phyloP scores from a whole-genome alignment of 2,329 filamentous ascomycete genomes.

The Nothomitra cinnamomea region DNA sequence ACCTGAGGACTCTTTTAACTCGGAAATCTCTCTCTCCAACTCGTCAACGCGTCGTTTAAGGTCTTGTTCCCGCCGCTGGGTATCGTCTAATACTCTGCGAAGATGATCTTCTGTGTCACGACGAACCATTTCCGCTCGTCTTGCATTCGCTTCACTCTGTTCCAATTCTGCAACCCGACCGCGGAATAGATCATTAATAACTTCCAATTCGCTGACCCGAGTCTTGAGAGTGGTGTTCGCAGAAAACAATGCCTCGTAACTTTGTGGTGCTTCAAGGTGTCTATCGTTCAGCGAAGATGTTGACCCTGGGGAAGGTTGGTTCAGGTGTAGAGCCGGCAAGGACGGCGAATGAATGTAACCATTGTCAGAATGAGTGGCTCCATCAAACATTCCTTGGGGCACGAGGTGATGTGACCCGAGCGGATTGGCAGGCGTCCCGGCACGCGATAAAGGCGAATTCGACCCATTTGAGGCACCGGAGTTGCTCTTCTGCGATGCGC shows the following conservation, averaged over 20 bases:
- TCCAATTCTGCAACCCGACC: slow-evolving; percentile 61
- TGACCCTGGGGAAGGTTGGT: slow-evolving; percentile 20
- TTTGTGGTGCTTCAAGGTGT: slow-evolving; percentile 52
- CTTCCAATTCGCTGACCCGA: slow-evolving; percentile 81
- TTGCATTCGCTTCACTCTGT: slow-evolving; percentile 52
- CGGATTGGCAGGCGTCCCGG: slow-evolving; percentile 59
- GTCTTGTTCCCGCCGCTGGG: slow-evolving; percentile 61
- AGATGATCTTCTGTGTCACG: slow-evolving; percentile 37
- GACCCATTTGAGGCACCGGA: slow-evolving; percentile 59
- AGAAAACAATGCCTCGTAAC: slow-evolving; percentile 62
- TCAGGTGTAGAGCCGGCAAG: slow-evolving; percentile 25
- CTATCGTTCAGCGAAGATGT: slow-evolving; percentile 28
- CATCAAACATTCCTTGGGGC: slow-evolving; percentile 64
- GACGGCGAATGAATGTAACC: slow-evolving; percentile 42
- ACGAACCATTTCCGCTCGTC: slow-evolving; percentile 38
- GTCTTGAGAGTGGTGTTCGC: slow-evolving; percentile 84
- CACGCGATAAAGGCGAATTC: slow-evolving; percentile 64
- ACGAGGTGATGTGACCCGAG: slow-evolving; percentile 39
- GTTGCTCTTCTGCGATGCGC: slow-evolving; percentile 52
- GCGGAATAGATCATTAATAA: slow-evolving; percentile 76
- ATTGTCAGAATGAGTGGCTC: slow-evolving; percentile 48
- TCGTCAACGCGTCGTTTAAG: slow-evolving; percentile 72
- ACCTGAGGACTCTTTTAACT: slow-evolving; percentile 22
- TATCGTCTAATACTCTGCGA: slow-evolving; percentile 53
- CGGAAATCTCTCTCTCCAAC: slow-evolving; percentile 39